Conservation (phyloP, 257 asterid genomes). For the Jaltomata sinuosa region DNA sequence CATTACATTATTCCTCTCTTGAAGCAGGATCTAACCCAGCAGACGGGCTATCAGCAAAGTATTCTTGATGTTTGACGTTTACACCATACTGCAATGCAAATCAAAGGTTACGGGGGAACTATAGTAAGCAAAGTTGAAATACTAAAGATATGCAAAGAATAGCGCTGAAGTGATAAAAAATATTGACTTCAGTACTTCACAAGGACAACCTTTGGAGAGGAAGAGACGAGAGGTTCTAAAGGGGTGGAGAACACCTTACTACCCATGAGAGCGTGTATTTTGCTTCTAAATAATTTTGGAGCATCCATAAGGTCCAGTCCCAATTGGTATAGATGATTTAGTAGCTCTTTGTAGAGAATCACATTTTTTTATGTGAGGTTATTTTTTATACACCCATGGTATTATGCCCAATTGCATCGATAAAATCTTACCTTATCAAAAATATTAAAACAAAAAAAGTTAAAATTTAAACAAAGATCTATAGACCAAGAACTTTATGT, state of each 20-base stretch:
- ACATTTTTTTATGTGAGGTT: neutral
- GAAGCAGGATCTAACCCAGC: conserved; percentile 74
- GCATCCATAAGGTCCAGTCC: neutral
- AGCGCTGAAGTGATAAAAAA: neutral
- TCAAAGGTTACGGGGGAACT: neutral
- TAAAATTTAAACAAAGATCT: neutral
- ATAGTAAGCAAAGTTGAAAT: neutral
- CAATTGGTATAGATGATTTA: neutral
- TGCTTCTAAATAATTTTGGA: neutral
- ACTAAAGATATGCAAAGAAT: neutral
- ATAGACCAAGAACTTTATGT: neutral
- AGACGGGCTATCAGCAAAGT: conserved; percentile 84
- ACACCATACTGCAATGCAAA: conserved; percentile 72
- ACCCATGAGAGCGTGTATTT: neutral
- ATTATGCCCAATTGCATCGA: neutral
- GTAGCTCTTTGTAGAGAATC: neutral
- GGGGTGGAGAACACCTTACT: neutral
- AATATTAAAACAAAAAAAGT: neutral
- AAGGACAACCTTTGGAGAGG: neutral
- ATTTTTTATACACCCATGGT: neutral
- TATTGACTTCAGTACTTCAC: neutral
- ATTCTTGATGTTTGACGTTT: conserved; percentile 90
- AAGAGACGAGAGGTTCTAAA: neutral
- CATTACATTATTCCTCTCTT: conserved; percentile 48
- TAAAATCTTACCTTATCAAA: neutral